These are phyloP conservation scores for Microsporum canis DNA, from an alignment of 2,329 filamentous ascomycete genomes.

Conservation along the genomic window DNA sequence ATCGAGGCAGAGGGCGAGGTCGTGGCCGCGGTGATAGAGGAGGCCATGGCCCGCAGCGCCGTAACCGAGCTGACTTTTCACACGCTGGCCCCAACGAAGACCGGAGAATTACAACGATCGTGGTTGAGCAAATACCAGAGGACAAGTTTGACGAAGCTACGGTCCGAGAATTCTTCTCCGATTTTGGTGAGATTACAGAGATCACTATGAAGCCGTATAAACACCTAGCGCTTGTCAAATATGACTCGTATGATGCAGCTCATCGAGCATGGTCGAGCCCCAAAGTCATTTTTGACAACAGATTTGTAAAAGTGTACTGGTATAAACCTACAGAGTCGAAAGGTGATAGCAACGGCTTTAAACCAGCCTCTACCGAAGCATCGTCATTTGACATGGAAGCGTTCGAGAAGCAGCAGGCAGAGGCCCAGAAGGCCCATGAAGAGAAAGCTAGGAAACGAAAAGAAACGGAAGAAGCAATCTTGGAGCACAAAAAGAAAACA, in stretches of 20 bases:
- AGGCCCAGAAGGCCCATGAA: conserved; percentile 46
- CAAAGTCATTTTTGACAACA: conserved; percentile 52
- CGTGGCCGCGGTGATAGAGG: conserved; percentile 35
- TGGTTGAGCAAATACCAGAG: conserved; percentile 51
- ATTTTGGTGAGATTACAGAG: conserved; percentile 46
- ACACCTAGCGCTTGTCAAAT: conserved; percentile 46
- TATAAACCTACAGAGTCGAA: conserved; percentile 35
- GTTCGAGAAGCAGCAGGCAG: conserved; percentile 44
- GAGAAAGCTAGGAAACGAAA: conserved; percentile 42
- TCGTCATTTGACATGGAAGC: conserved; percentile 44
- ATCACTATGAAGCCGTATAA: conserved; percentile 45
- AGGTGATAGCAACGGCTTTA: conserved; percentile 22
- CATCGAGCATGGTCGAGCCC: conserved; percentile 48
- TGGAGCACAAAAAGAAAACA: conserved; percentile 44
- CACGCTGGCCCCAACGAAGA: conserved; percentile 42
- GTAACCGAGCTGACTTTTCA: conserved; percentile 43
- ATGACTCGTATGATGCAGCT: conserved; percentile 40
- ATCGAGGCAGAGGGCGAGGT: conserved; percentile 22
- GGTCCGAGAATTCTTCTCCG: conserved; percentile 47
- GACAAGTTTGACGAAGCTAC: conserved; percentile 44
- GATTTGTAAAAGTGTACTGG: conserved; percentile 56
- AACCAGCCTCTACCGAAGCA: conserved; percentile 19
- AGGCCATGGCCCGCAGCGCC: conserved; percentile 28
- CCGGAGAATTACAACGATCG: conserved; percentile 44
- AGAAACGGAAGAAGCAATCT: conserved; percentile 41